Base-by-base conservation (phyloP, 306 rosid species). In the Rubus parviflorus region DNA sequence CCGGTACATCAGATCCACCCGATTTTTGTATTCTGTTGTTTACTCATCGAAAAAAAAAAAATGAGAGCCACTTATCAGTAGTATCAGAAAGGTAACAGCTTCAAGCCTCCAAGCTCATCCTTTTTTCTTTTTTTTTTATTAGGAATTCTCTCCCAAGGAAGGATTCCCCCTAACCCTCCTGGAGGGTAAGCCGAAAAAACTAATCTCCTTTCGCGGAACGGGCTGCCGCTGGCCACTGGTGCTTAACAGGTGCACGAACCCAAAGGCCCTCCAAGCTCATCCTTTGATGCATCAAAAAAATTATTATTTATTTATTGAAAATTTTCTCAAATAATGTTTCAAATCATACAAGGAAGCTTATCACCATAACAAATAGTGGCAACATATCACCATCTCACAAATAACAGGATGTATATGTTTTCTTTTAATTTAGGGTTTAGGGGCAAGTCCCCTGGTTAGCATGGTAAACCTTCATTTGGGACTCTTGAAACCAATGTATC, bases 401-500 rank as follows among this genome's bases (percentile, higher is more conserved):
- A 45, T 23, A 45, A 25, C 1, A 61, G 69, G 70, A 42, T 7
- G 68, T 38, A 5, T 23, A 4, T 60, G 22, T 41, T 23, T 79
- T 52, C 46, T 54, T 43, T 65, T 23, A 45, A 25, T 66, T 13
- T 1, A 1, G 13, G 57, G 22, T 38, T 64, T 38, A 4, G 46
- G 69, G 46, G 46, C 5, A 64, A 7, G 46, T 64, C 20, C 47
- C 25, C 25, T 47, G 51, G 12, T 43, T 60, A 37, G 25, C 25
- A 52, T 57, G n/a, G 78, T 13, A 23, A 69, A 56, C 76, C 72
- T 74, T 68, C 41, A 57, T 25, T 20, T 14, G 51, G 22, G 62
- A 52, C 49, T n/a, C 3, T 48, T 23, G 60, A 48, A 70, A 6
- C 67, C 47, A 64, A 42, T 64, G 68, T 48, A 65, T 90, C 83